Evolutionary conservation across 75 land plant species (phyloP).

Genomic region (Pinus tabuliformis): DNA sequence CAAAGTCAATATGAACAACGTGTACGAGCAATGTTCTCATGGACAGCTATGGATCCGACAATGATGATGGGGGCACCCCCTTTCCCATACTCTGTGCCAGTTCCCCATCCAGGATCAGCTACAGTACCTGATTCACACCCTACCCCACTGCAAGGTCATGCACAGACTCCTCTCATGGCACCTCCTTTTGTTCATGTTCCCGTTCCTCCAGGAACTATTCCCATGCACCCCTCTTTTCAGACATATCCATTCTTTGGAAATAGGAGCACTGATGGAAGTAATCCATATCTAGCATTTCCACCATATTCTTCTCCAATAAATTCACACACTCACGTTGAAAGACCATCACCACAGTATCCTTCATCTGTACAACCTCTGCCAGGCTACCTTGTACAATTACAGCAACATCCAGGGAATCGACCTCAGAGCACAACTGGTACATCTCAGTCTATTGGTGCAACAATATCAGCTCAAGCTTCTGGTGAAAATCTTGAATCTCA

Average conservation of each 20-base stretch:
- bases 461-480: background rate
- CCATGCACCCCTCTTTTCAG: conserved; percentile 77
- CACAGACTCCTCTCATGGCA: conserved; percentile 17
- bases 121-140: conserved; percentile 13
- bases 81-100: conserved; percentile 52
- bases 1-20: conserved; percentile 85
- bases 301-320: conserved; percentile 48
- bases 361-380: conserved; percentile 21
- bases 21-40: conserved; percentile 60
- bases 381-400: conserved; percentile 12
- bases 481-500: conserved; percentile 3
- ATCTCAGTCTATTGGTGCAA: conserved; percentile 6
- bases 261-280: conserved; percentile 50
- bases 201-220: conserved; percentile 55
- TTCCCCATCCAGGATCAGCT: conserved; percentile 12
- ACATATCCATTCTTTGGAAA: conserved; percentile 66
- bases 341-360: conserved; percentile 50
- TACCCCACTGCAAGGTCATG: conserved; percentile 14
- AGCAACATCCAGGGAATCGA: conserved; percentile 7
- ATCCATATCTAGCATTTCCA: conserved; percentile 55
- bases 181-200: conserved; percentile 34
- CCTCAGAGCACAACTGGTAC: conserved; percentile 3
- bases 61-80: conserved; percentile 54
- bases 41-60: conserved; percentile 79
- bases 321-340: conserved; percentile 55